These are phyloP conservation scores for Verticillium alfalfae DNA, from an alignment of 2,329 filamentous ascomycete genomes.

Conservation along the genomic window DNA sequence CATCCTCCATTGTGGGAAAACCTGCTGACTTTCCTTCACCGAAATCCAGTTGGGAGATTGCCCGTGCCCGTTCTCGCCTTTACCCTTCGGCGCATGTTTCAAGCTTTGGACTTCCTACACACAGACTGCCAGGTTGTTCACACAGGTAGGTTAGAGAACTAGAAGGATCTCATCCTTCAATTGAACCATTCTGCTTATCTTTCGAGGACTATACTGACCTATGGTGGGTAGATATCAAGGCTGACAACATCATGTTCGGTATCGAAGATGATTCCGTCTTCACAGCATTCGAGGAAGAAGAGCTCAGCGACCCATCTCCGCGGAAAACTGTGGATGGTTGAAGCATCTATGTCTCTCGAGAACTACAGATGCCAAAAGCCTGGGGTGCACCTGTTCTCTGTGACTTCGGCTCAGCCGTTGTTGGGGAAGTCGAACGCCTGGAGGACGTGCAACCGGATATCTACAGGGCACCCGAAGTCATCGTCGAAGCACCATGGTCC, in stretches of 20 bases:
- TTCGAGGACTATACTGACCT: background rate
- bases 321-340: conserved; percentile 34
- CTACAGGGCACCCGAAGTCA: conserved; percentile 40
- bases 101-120: conserved; percentile 39
- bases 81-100: conserved; percentile 30
- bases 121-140: conserved; percentile 38
- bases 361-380: conserved; percentile 24
- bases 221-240: conserved; percentile 23
- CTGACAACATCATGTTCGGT: conserved; percentile 28
- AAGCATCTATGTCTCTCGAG: conserved; percentile 34
- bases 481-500: conserved; percentile 37
- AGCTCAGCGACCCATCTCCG: conserved; percentile 30
- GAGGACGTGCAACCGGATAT: conserved; percentile 31
- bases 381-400: conserved; percentile 33
- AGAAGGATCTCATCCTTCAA: too few relatives aligned
- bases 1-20: conserved; percentile 38
- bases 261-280: conserved; percentile 31
- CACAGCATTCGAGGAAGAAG: conserved; percentile 29
- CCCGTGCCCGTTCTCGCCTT: conserved; percentile 25
- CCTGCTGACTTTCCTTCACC: conserved; percentile 27
- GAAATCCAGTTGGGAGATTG: conserved; percentile 30
- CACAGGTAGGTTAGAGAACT: conserved; percentile 27
- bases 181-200: background rate
- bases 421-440: conserved; percentile 24
- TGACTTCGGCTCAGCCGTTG: conserved; percentile 42